Evolutionary conservation across 345 rosid genomes (phyloP), one percentile per base, ranked within the genome.

Genomic region (Citrus inodora): DNA sequence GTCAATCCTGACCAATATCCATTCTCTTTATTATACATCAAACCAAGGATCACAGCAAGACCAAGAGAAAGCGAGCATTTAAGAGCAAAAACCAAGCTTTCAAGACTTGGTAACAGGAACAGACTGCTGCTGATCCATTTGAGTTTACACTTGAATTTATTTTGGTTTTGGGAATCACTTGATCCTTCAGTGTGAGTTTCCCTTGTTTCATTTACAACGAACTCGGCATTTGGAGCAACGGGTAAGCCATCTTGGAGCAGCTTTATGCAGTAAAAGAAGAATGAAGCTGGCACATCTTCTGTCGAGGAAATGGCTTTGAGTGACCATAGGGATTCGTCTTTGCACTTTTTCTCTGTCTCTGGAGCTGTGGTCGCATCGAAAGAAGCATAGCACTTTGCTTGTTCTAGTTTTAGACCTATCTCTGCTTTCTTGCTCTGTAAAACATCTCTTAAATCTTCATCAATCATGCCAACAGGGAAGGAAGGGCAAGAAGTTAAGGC

Each of bases 1-100:
- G 90, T 87, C 56, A 92, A 86, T 60, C 97, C 97, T 24, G 97
- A 89, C 97, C 97, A 92, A 56, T 89, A 87, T n/a, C 91, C 97
- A 48, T 89, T 83, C 69, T 86, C 48, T 64, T 46, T 89, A 76
- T 88, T 80, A 76, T 85, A 92, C 42, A 87, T 60, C 61, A 90
- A 67, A 46, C 97, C 97, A 48, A 92, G 83, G 7, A 90, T 82
- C 37, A 90, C 92, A 0, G 94, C 91, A 1, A 90, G 83, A 78
- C 94, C 94, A 13, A 90, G 81, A 59, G 97, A 86, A 56, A 89
- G 27, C 0, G 97, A 90, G 80, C 97, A 90, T 70, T 88, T 88
- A 0, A 78, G n/a, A 78, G 92, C 94, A 73, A 89, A 90, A 3
- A 80, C 64, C 85, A 88, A 81, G 62, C 79, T 85, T 63, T 88